A percentile compares a stretch with the other conserved stretches of the same genome.
phyloP scores from a whole-genome alignment of 2,329 filamentous ascomycete genomes.

The Epichloe bromicola region DNA sequence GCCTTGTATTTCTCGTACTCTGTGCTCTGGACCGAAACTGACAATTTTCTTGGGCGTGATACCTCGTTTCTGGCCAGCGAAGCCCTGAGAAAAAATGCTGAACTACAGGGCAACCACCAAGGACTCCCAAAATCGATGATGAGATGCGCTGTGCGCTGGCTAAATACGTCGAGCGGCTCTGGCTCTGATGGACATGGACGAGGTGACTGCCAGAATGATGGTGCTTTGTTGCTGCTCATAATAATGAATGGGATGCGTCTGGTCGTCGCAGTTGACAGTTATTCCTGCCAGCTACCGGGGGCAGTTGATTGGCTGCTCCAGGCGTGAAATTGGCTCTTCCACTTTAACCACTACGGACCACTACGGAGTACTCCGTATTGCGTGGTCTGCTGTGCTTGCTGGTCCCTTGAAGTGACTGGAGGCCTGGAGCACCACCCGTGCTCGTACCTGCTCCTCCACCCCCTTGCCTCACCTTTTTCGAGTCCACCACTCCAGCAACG shows the following conservation, averaged over 20 bases:
- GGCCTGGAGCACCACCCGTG: background rate
- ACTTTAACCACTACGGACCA: too few species aligned
- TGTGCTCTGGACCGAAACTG: background rate
- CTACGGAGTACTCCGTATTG: background rate
- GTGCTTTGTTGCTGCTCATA: too few species aligned
- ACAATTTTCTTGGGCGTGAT: background rate
- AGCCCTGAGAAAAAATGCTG: background rate
- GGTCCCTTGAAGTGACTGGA: background rate
- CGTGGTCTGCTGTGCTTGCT: background rate
- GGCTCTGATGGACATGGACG: too few species aligned
- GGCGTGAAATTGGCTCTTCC: constrained; percentile 10
- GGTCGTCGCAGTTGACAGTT: background rate
- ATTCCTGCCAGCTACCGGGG: background rate
- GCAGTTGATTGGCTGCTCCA: constrained; percentile 4
- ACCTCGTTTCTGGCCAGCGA: background rate
- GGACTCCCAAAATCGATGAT: too few species aligned
- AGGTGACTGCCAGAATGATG: background rate
- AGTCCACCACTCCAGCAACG: constrained; percentile 3
- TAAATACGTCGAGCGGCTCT: too few species aligned
- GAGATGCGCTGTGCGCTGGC: too few species aligned
- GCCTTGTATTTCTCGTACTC: background rate
- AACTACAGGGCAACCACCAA: too few species aligned
- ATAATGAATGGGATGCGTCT: background rate
- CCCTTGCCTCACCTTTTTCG: constrained; percentile 2
- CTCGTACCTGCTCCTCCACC: constrained; percentile 5